Evolutionary conservation across 2,329 filamentous ascomycete genomes (phyloP).

Genomic region (Periconia macrospinosa): DNA sequence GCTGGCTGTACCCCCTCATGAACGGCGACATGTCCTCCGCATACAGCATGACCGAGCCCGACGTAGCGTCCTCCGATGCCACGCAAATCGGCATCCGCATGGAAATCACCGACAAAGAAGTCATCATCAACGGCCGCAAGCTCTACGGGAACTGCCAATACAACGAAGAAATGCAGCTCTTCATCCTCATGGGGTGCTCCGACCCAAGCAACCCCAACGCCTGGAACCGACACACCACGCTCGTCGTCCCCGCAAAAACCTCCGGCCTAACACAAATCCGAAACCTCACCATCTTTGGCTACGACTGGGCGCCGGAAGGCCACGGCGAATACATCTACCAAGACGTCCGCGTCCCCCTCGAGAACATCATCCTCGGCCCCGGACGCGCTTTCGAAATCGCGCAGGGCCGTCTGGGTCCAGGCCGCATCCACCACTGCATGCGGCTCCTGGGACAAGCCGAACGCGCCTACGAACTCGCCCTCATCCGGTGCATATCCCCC

Average conservation of each 20-base stretch:
- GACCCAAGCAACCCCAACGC: conserved; percentile 44
- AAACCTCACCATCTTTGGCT: conserved; percentile 47
- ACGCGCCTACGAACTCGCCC: conserved; percentile 46
- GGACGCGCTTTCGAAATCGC: conserved; percentile 49
- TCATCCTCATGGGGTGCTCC: conserved; percentile 44
- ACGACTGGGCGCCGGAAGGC: conserved; percentile 48
- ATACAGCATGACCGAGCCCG: conserved; percentile 57
- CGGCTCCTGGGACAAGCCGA: conserved; percentile 48
- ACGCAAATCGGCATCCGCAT: conserved; percentile 50
- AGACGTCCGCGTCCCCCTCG: conserved; percentile 44
- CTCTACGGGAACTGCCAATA: conserved; percentile 46
- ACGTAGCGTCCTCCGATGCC: conserved; percentile 54
- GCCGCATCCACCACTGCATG: conserved; percentile 50
- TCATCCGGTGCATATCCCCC: conserved; percentile 42
- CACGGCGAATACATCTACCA: conserved; percentile 49
- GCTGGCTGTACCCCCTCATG: conserved; percentile 54
- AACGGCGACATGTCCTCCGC: conserved; percentile 54
- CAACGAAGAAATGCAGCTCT: conserved; percentile 41
- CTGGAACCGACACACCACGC: conserved; percentile 45
- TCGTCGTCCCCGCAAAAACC: conserved; percentile 44
- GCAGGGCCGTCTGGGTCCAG: conserved; percentile 46
- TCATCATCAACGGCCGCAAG: conserved; percentile 48
- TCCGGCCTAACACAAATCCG: conserved; percentile 44
- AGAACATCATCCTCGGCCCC: conserved; percentile 47
- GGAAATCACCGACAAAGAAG: conserved; percentile 40